Conservation (phyloP, 148 eudicot genomes). For the Chenopodium album region DNA sequence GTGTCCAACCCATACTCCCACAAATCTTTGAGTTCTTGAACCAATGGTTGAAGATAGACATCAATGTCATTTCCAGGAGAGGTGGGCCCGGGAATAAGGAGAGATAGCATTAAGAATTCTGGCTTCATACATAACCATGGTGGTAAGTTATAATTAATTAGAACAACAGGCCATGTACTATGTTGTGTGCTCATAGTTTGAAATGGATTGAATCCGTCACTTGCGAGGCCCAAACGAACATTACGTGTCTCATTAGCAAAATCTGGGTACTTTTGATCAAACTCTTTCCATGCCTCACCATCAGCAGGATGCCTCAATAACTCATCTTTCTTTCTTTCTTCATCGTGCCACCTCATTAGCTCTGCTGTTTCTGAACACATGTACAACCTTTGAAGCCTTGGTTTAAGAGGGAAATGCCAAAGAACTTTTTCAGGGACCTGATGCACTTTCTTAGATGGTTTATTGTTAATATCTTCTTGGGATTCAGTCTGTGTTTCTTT, state of each 20-base stretch:
- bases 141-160: neutral
- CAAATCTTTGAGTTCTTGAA: neutral
- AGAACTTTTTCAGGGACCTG: neutral
- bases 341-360: neutral
- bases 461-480: neutral
- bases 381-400: neutral
- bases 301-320: neutral
- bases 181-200: too few species aligned
- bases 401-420: conserved; percentile 4
- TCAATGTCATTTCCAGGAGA: too few species aligned
- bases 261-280: neutral
- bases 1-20: conserved; percentile 1
- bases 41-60: too few species aligned
- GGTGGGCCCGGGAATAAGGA: neutral
- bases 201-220: too few species aligned
- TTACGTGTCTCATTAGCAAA: conserved; percentile 3
- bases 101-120: conserved; percentile 5
- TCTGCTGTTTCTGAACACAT: too few species aligned
- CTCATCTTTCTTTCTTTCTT: neutral
- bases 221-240: neutral
- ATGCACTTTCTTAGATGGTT: neutral
- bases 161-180: neutral
- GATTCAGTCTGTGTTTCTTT: neutral
- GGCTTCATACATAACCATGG: conserved; percentile 5
- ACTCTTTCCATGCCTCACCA: neutral